These are phyloP conservation scores for Plectosphaerella cucumerina DNA, from an alignment of 2,329 filamentous ascomycete genomes.

Conservation along the genomic window DNA sequence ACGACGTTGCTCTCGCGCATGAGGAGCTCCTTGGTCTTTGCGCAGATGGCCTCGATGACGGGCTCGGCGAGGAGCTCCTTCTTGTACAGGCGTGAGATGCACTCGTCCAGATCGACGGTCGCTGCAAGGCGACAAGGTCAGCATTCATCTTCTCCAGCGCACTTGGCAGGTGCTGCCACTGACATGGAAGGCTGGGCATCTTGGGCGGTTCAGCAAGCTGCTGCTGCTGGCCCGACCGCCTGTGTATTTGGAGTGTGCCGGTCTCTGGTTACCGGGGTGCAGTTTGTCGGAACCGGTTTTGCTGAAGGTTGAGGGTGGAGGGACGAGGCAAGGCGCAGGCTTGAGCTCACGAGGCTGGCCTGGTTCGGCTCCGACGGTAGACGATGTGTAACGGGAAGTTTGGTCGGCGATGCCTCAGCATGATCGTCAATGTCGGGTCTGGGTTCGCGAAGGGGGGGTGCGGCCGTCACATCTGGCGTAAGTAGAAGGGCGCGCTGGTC, in stretches of 20 bases:
- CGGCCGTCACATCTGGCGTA: slow-evolving; percentile 21
- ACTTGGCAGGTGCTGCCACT: slow-evolving; percentile 17
- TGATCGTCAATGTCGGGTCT: slow-evolving; percentile 23
- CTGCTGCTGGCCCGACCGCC: background rate
- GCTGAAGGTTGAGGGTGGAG: too few relatives aligned
- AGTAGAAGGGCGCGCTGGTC: background rate
- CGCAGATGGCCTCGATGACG: slow-evolving; percentile 97
- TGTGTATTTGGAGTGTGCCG: background rate
- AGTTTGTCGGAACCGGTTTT: too few relatives aligned
- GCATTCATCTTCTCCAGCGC: background rate
- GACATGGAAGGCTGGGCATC: slow-evolving; percentile 56
- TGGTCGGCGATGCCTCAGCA: slow-evolving; percentile 31
- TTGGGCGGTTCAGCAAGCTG: slow-evolving; percentile 24
- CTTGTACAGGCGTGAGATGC: slow-evolving; percentile 92
- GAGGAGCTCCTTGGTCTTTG: slow-evolving; percentile 96
- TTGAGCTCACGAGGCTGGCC: slow-evolving; percentile 18
- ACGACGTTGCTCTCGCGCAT: slow-evolving; percentile 99
- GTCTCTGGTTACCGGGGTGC: background rate
- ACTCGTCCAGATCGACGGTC: slow-evolving; percentile 97
- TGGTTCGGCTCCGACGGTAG: slow-evolving; percentile 14
- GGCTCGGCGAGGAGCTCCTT: slow-evolving; percentile 96
- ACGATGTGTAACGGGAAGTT: slow-evolving; percentile 28
- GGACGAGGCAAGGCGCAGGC: background rate
- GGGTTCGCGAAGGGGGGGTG: slow-evolving; percentile 13
- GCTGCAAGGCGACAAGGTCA: slow-evolving; percentile 43